Conservation (phyloP, 1,284 basidiomycete genomes). For the Naganishia sp. region DNA sequence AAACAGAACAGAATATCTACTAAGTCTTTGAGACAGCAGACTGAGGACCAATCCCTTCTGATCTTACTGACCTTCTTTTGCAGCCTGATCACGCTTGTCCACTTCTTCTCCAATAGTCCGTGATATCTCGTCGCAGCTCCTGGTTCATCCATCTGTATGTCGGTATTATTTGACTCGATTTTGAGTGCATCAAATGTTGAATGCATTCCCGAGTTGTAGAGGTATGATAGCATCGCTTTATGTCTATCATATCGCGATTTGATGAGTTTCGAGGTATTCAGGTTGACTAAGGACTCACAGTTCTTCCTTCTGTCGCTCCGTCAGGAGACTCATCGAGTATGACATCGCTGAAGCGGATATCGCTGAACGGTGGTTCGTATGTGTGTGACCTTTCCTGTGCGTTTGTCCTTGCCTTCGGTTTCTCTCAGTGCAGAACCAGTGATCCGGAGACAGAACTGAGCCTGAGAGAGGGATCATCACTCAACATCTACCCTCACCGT, state of each 20-base stretch:
- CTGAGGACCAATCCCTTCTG: not conserved
- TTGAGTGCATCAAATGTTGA: conserved; percentile 67
- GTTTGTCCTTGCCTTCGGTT: no score
- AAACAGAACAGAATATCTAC: not conserved
- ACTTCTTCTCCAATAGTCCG: conserved; percentile 88
- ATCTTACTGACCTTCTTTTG: conserved; percentile 76
- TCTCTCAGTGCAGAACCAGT: no score
- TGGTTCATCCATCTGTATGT: conserved; percentile 72
- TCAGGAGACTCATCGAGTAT: conserved; percentile 54
- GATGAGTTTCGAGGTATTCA: not conserved
- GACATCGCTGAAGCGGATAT: conserved; percentile 1
- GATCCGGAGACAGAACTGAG: not conserved
- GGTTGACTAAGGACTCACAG: conserved; percentile 59
- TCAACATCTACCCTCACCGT: conserved; percentile 17
- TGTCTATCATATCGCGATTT: conserved; percentile 58
- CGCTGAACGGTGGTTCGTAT: not conserved
- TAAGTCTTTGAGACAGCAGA: not conserved
- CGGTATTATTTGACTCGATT: conserved; percentile 60
- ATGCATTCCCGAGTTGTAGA: conserved; percentile 66
- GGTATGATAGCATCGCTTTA: conserved; percentile 81
- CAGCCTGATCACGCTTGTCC: conserved; percentile 86
- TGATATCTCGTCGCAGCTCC: conserved; percentile 69
- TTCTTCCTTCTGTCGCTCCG: conserved; percentile 79
- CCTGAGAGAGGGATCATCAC: not conserved
- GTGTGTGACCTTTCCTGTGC: not conserved